phyloP scores from a whole-genome alignment of 1,284 basidiomycete species.

The Microbotryomycetes sp. region DNA sequence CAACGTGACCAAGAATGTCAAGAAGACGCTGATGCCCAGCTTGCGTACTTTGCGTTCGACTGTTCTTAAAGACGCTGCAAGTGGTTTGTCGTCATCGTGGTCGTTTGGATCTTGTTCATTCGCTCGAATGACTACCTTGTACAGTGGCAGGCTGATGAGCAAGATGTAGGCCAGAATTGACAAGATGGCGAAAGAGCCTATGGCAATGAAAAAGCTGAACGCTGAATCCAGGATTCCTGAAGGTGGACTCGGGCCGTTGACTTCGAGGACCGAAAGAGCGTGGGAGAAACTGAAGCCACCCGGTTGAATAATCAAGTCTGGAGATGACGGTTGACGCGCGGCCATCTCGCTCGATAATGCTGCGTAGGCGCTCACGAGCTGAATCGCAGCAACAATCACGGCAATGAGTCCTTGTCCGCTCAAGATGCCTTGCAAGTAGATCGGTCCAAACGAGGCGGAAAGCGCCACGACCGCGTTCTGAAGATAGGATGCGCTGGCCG shows the following conservation, averaged over 20 bases:
- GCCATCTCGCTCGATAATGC: slow-evolving; percentile 13
- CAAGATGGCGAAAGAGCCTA: slow-evolving; percentile 28
- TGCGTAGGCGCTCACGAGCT: slow-evolving; percentile 34
- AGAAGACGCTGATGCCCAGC: slow-evolving; percentile 34
- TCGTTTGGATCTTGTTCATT: slow-evolving; percentile 7
- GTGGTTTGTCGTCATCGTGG: background rate
- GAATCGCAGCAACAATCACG: slow-evolving; percentile 34
- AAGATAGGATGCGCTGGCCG: slow-evolving; percentile 29
- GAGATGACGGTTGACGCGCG: background rate
- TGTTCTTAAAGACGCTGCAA: slow-evolving; percentile 1
- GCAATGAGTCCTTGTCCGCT: slow-evolving; percentile 38
- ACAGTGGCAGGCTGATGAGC: slow-evolving; percentile 27
- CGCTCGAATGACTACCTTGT: slow-evolving; percentile 28
- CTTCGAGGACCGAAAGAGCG: background rate
- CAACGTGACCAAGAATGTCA: slow-evolving; percentile 36
- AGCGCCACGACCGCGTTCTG: slow-evolving; percentile 36
- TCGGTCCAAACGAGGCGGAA: slow-evolving; percentile 35
- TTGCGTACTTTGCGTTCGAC: slow-evolving; percentile 38
- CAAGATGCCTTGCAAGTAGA: slow-evolving; percentile 38
- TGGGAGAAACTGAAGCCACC: slow-evolving; percentile 3
- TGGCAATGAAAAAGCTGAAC: slow-evolving; percentile 35
- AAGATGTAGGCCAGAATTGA: slow-evolving; percentile 21
- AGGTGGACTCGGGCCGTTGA: slow-evolving; percentile 1
- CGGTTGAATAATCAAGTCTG: background rate
- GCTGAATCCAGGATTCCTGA: slow-evolving; percentile 22